These are phyloP conservation scores for Serpula lacrymans DNA, from an alignment of 768 basidiomycete genomes.

Conservation along the genomic window DNA sequence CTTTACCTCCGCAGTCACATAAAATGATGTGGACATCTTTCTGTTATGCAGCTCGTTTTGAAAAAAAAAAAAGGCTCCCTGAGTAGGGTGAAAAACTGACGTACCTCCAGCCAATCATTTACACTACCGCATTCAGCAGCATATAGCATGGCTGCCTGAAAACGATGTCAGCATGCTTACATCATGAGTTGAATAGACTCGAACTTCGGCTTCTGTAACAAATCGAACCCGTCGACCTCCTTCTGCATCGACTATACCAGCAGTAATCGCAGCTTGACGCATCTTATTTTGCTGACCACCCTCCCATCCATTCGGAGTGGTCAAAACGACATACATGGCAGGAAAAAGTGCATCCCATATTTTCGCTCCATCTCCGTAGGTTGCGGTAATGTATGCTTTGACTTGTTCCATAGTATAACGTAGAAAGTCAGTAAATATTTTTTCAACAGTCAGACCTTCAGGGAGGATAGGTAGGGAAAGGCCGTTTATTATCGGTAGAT, in stretches of 20 bases:
- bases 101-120: conserved; percentile 25
- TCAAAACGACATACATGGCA: conserved; percentile 19
- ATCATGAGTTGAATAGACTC: conserved; percentile 37
- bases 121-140: conserved; percentile 45
- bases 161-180: conserved; percentile 37
- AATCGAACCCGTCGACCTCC: conserved; percentile 19
- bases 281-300: conserved; percentile 27
- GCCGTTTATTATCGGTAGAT: conserved; percentile 15
- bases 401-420: conserved; percentile 22
- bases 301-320: conserved; percentile 32
- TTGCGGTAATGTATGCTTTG: conserved; percentile 16
- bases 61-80: too few relatives aligned
- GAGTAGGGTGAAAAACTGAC: conserved; percentile 10
- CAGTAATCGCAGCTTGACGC: conserved; percentile 18
- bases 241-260: conserved; percentile 17
- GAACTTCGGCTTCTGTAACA: conserved; percentile 25
- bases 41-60: too few relatives aligned
- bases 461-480: conserved; percentile 24
- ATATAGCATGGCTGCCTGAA: conserved; percentile 36
- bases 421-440: conserved; percentile 24
- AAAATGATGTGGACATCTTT: too few relatives aligned
- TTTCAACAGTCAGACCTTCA: conserved; percentile 11
- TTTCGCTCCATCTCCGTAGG: conserved; percentile 12
- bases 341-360: conserved; percentile 22
- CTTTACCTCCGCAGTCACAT: conserved; percentile 41